Evolutionary conservation across 495 filamentous ascomycete genomes (phyloP).

Genomic region (Platismatia glauca): DNA sequence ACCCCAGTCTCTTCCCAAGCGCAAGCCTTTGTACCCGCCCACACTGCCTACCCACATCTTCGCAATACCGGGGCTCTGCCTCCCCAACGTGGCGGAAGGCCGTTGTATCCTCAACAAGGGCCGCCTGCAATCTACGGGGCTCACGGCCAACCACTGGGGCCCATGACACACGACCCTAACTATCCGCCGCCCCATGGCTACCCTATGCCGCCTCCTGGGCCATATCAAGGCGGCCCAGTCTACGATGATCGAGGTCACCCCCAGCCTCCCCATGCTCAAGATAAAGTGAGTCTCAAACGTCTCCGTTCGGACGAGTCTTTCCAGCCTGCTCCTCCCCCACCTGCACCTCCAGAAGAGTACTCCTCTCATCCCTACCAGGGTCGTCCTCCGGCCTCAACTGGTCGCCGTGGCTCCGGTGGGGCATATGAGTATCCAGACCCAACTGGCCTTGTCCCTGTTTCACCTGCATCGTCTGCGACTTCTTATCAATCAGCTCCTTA

Average conservation of each 20-base stretch:
- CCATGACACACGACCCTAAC: conserved; percentile 42
- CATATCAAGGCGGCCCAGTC: conserved; percentile 25
- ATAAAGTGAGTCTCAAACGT: conserved; percentile 41
- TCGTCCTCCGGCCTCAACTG: conserved; percentile 27
- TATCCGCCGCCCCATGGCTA: conserved; percentile 41
- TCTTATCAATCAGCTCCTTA: conserved; percentile 39
- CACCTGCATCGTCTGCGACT: conserved; percentile 39
- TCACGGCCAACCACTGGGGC: conserved; percentile 61
- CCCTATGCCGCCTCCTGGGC: conserved; percentile 31
- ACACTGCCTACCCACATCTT: conserved; percentile 58
- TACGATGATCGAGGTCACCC: conserved; percentile 30
- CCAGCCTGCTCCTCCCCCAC: conserved; percentile 24
- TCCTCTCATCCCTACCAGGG: conserved; percentile 33
- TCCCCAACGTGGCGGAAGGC: conserved; percentile 34
- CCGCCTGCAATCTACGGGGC: conserved; percentile 54
- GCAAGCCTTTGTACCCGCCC: conserved; percentile 75
- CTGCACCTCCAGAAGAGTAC: conserved; percentile 21
- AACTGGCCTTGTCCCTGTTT: conserved; percentile 45
- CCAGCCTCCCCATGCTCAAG: conserved; percentile 28
- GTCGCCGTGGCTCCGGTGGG: conserved; percentile 40
- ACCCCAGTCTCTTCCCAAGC: conserved; percentile 76
- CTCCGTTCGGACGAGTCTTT: conserved; percentile 26
- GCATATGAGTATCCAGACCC: conserved; percentile 48
- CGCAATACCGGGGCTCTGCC: conserved; percentile 37
- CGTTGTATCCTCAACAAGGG: conserved; percentile 32